phyloP scores from a whole-genome alignment of 768 basidiomycete genomes.

The Suillus occidentalis region DNA sequence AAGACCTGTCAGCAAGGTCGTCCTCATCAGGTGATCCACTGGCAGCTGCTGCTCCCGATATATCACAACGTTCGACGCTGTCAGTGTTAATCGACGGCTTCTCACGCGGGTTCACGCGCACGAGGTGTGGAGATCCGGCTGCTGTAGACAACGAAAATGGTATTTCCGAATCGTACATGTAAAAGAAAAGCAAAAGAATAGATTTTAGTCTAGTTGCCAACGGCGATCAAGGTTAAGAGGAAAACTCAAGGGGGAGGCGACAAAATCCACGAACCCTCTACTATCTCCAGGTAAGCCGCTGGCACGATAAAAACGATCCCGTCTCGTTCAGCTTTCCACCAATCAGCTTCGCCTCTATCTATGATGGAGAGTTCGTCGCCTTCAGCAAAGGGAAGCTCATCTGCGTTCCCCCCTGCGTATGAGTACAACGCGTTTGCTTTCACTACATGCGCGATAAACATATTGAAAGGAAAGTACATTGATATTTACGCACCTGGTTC shows the following conservation, averaged over 20 bases:
- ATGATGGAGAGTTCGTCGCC: conserved; percentile 78
- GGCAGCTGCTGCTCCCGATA: neutral
- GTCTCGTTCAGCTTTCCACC: conserved; percentile 94
- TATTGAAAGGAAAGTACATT: conserved; percentile 7
- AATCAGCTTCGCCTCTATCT: conserved; percentile 81
- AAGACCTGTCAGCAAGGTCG: conserved; percentile 25
- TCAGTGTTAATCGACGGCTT: neutral
- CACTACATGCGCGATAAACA: conserved; percentile 35
- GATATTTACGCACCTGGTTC: conserved; percentile 46
- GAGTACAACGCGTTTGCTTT: conserved; percentile 80
- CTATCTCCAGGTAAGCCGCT: conserved; percentile 83
- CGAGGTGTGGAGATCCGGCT: neutral
- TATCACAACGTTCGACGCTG: neutral
- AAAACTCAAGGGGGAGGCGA: conserved; percentile 50
- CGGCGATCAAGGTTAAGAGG: conserved; percentile 46
- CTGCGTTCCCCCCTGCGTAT: conserved; percentile 66
- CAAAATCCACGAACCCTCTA: conserved; percentile 82
- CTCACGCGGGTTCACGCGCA: neutral
- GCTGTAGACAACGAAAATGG: conserved; percentile 7
- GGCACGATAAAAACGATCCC: conserved; percentile 90
- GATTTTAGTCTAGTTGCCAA: conserved; percentile 79
- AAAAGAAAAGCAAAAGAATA: conserved; percentile 51
- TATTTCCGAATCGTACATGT: conserved; percentile 33
- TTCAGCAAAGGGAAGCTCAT: conserved; percentile 85
- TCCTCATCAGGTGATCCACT: conserved; percentile 7